phyloP scores from a whole-genome alignment of 2,329 filamentous ascomycete genomes.

The Ambrosiella beaveri region DNA sequence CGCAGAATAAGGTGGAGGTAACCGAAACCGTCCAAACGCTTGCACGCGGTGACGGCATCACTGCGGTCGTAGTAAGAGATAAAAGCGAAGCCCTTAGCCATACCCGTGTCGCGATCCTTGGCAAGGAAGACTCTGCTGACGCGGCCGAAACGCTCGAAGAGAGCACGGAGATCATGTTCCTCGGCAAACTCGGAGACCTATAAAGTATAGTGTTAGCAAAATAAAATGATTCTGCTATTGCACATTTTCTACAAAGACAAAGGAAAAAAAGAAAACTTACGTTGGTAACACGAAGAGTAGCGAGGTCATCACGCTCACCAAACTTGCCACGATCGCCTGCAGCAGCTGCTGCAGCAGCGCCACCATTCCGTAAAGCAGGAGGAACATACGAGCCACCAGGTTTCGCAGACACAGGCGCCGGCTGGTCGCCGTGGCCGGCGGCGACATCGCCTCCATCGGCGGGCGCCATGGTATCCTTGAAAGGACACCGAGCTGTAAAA shows the following conservation, averaged over 20 bases:
- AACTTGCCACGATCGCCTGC: conserved; percentile 64
- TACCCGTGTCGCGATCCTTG: conserved; percentile 88
- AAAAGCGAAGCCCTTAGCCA: conserved; percentile 97
- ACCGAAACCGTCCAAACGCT: conserved; percentile 94
- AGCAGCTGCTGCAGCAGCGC: conserved; percentile 47
- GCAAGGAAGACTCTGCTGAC: conserved; percentile 96
- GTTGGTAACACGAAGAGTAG: conserved; percentile 93
- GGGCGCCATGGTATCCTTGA: conserved; percentile 98
- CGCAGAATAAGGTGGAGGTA: conserved; percentile 76
- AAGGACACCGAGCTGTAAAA: conserved; percentile 97
- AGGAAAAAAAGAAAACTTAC: conserved; percentile 35
- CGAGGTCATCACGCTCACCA: conserved; percentile 83
- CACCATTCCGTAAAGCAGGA: conserved; percentile 67
- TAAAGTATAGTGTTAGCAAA: conserved; percentile 11
- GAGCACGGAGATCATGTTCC: conserved; percentile 83
- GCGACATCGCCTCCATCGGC: conserved; percentile 48
- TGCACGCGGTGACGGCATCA: conserved; percentile 82
- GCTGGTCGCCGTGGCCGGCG: conserved; percentile 37
- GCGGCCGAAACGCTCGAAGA: conserved; percentile 94
- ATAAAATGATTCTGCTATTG: neutral
- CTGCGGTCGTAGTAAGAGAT: conserved; percentile 85
- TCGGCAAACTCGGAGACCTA: conserved; percentile 95
- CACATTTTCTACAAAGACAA: neutral
- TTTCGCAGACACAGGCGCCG: conserved; percentile 40
- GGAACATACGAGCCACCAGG: conserved; percentile 76